Conservation (phyloP, 1,284 basidiomycete genomes). For the Sanghuangporus sanghuang region DNA sequence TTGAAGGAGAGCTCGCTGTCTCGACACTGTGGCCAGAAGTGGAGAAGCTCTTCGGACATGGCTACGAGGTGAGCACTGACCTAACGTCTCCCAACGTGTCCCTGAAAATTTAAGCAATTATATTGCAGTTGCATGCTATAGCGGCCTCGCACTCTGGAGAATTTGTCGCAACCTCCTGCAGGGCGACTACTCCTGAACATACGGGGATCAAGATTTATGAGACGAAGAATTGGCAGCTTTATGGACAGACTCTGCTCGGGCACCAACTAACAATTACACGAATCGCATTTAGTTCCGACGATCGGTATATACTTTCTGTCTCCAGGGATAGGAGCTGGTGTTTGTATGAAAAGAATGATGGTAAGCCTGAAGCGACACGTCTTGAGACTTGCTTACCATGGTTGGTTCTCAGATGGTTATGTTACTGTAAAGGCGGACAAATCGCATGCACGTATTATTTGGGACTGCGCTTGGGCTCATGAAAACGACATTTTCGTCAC, state of each 20-base stretch:
- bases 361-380: not conserved
- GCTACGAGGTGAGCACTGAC: constrained; percentile 72
- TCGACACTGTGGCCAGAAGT: constrained; percentile 95
- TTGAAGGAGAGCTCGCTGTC: constrained; percentile 78
- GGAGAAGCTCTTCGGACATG: constrained; percentile 97
- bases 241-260: constrained; percentile 72
- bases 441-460: constrained; percentile 89
- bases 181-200: constrained; percentile 82
- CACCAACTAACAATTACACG: constrained; percentile 89
- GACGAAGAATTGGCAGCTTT: constrained; percentile 60
- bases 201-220: constrained; percentile 86
- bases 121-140: constrained; percentile 65
- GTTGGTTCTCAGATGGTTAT: constrained; percentile 42
- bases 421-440: constrained; percentile 65
- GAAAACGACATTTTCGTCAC: constrained; percentile 83
- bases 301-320: constrained; percentile 74
- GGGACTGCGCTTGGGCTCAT: constrained; percentile 86
- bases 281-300: constrained; percentile 85
- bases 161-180: constrained; percentile 89
- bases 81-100: constrained; percentile 10
- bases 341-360: constrained; percentile 50
- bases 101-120: not conserved
- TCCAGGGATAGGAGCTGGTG: constrained; percentile 93
- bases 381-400: not conserved
- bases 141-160: constrained; percentile 64